A percentile compares a stretch with the other conserved stretches of the same genome.
These are phyloP conservation scores for Solanum pinnatisectum DNA, from an alignment of 257 asterid genomes.

Conservation along the genomic window DNA sequence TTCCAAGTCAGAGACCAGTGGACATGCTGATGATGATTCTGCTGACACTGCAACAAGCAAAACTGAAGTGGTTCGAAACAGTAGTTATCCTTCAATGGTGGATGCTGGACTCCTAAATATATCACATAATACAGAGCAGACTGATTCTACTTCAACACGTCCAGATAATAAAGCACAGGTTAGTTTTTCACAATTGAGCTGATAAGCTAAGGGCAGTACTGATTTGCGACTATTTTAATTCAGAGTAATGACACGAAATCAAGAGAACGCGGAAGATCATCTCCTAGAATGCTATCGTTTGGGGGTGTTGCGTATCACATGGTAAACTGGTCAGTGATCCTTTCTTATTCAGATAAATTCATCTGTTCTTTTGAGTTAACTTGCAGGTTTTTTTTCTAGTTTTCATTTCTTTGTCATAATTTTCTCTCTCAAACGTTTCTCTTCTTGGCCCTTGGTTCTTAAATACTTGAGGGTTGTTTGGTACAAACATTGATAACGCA, in stretches of 20 bases:
- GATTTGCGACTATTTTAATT: conserved; percentile 43
- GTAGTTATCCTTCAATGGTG: conserved; percentile 30
- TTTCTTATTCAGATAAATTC: conserved; percentile 4
- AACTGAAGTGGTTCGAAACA: conserved; percentile 21
- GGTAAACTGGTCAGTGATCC: conserved; percentile 84
- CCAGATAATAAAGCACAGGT: conserved; percentile 30
- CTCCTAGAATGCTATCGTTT: conserved; percentile 62
- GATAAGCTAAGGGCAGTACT: conserved; percentile 33
- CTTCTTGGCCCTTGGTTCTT: not conserved
- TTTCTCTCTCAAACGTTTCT: not conserved
- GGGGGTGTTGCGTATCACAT: conserved; percentile 90
- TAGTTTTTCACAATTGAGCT: conserved; percentile 23
- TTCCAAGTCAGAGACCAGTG: conserved; percentile 36
- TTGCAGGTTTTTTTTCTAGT: not conserved
- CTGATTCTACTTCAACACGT: conserved; percentile 37
- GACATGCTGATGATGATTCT: not conserved
- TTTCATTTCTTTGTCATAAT: not conserved
- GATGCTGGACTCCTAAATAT: conserved; percentile 1
- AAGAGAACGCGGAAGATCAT: conserved; percentile 68
- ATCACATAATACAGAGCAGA: not conserved
- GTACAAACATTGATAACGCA: not conserved
- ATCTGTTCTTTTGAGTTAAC: not conserved
- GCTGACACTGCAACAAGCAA: conserved; percentile 26
- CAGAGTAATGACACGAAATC: conserved; percentile 37
- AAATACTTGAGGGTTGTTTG: not conserved